Evolutionary conservation across 2,329 filamentous ascomycete genomes (phyloP).

Genomic region (Botrytis sinoallii): DNA sequence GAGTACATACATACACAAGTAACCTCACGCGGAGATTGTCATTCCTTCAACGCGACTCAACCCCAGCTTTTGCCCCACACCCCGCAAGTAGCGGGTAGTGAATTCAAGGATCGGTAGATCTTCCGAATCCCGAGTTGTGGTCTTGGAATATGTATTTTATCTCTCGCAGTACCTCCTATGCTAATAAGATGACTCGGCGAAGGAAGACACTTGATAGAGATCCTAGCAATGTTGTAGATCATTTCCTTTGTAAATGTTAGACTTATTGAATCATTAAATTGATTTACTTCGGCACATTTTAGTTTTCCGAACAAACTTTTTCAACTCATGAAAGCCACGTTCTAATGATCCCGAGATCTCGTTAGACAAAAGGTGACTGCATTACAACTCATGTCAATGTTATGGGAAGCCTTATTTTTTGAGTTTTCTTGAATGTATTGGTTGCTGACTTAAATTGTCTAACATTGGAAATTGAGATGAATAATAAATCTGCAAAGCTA

Average conservation of each 20-base stretch:
- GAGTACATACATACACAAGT: conserved; percentile 16
- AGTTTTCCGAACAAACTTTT: background rate
- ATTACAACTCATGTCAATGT: background rate
- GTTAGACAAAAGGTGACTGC: background rate
- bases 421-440: background rate
- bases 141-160: background rate
- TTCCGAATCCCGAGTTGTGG: conserved; percentile 14
- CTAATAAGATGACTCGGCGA: background rate
- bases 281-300: background rate
- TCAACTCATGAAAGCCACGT: conserved; percentile 16
- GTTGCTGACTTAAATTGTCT: background rate
- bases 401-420: conserved; percentile 9
- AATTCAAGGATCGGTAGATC: conserved; percentile 11
- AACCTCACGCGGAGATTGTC: conserved; percentile 22
- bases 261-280: conserved; percentile 7
- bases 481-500: background rate
- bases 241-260: background rate
- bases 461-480: background rate
- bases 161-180: background rate
- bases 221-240: conserved; percentile 9
- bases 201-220: conserved; percentile 3
- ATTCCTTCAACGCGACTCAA: conserved; percentile 6
- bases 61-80: conserved; percentile 5
- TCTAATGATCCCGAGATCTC: conserved; percentile 10
- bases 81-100: conserved; percentile 16